phyloP scores from a whole-genome alignment of 345 rosid genomes.

The Pugionium cornutum region DNA sequence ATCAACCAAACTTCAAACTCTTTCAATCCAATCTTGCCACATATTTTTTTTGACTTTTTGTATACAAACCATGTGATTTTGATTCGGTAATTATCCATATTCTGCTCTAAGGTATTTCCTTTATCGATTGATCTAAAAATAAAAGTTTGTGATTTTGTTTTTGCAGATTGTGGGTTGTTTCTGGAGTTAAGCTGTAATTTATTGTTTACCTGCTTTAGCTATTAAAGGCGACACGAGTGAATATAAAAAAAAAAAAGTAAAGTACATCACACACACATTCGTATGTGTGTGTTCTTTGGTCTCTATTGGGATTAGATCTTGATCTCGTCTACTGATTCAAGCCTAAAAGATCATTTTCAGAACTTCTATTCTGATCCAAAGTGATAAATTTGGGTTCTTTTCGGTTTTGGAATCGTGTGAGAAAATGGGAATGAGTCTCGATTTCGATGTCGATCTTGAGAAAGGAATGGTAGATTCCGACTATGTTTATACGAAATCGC shows the following conservation, averaged over 20 bases:
- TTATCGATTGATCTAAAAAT: conserved; percentile 4
- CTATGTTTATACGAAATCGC: conserved; percentile 41
- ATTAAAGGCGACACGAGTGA: conserved; percentile 29
- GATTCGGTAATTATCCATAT: conserved; percentile 40
- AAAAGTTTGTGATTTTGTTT: not conserved
- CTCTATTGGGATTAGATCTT: conserved; percentile 31
- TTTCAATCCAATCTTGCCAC: not conserved
- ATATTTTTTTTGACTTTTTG: not conserved
- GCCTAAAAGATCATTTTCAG: conserved; percentile 21
- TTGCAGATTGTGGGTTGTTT: conserved; percentile 32
- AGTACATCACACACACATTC: conserved; percentile 14
- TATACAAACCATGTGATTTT: conserved; percentile 35
- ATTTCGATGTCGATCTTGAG: conserved; percentile 71
- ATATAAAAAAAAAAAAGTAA: conserved; percentile 7
- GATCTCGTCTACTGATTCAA: conserved; percentile 22
- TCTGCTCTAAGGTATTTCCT: conserved; percentile 13
- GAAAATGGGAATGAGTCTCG: conserved; percentile 40
- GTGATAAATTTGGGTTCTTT: conserved; percentile 14
- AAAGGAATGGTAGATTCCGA: conserved; percentile 47
- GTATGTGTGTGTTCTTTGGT: conserved; percentile 28
- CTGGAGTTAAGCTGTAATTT: conserved; percentile 34
- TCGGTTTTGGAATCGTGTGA: conserved; percentile 15
- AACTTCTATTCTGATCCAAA: conserved; percentile 25
- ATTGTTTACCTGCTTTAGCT: conserved; percentile 30
- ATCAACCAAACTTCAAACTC: conserved; percentile 27